phyloP scores from a whole-genome alignment of 2,329 filamentous ascomycete species.

The Corynespora cassiicola region DNA sequence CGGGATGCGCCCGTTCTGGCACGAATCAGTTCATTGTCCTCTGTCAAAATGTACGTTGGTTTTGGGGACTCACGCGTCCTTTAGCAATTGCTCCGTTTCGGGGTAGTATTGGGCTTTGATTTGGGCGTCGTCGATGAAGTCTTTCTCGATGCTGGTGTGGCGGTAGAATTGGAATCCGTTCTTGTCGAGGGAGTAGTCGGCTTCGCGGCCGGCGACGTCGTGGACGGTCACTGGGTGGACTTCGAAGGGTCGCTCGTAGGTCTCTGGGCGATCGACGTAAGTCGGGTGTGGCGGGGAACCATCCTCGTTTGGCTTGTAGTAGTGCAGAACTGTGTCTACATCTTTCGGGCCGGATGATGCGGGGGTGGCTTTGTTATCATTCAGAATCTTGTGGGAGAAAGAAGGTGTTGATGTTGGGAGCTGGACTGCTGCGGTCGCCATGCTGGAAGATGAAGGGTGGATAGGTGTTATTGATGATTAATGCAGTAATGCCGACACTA shows the following conservation, averaged over 20 bases:
- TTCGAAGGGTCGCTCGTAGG: slow-evolving; percentile 38
- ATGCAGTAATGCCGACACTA: no score
- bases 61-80: slow-evolving; percentile 33
- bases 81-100: slow-evolving; percentile 44
- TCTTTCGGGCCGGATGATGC: slow-evolving; percentile 19
- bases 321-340: slow-evolving; percentile 32
- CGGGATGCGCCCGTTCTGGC: slow-evolving; percentile 62
- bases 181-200: slow-evolving; percentile 49
- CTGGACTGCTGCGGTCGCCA: slow-evolving; percentile 38
- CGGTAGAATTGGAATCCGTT: slow-evolving; percentile 47
- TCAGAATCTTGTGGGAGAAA: slow-evolving; percentile 18
- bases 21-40: background rate
- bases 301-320: slow-evolving; percentile 36
- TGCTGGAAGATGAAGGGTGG: slow-evolving; percentile 10
- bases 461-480: slow-evolving; percentile 1
- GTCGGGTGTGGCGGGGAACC: slow-evolving; percentile 36
- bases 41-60: no score
- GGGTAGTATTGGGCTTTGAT: slow-evolving; percentile 43
- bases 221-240: slow-evolving; percentile 41
- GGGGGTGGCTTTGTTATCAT: slow-evolving; percentile 7
- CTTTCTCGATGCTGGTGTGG: slow-evolving; percentile 38
- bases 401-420: slow-evolving; percentile 23
- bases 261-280: slow-evolving; percentile 37
- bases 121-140: slow-evolving; percentile 42
- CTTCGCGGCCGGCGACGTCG: slow-evolving; percentile 55